Base-by-base conservation (phyloP, 1,284 basidiomycete species). In the Gymnopus androsaceus region DNA sequence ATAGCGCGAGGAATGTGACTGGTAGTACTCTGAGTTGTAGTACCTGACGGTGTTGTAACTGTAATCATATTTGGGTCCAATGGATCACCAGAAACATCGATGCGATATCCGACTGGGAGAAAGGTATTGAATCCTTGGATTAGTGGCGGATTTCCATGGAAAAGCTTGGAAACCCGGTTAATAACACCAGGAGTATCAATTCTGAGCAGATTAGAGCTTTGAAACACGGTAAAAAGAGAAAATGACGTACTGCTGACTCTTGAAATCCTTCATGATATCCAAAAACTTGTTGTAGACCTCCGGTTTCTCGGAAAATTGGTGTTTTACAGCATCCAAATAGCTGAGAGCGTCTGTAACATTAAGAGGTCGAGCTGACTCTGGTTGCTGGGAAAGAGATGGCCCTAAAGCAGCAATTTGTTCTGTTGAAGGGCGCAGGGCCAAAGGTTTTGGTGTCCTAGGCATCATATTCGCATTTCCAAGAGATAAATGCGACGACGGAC, bases 101-200 rank as follows among this genome's bases (percentile, higher is more conserved):
- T 98, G 61, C 94, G 90, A 75, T 99, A 99, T 33, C 96, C 96
- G 21, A 92, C 85, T 0, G 97, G 97, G 2, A 99, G 84, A 75
- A 99, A 99, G 3, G 96, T 98, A 77, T 99, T 99, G 84, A 99
- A 99, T 31, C 97, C 97, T 73, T 97, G 92, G 55, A 99, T 98
- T 65, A 99, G 90, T 59, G 82, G 74, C 1, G 92, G 94, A 73
- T 98, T 94, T 12, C 95, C 95, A 64, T 93, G 87, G 74, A 99
- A 99, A 42, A 99, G 87, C 62, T 84, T 87, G 2, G 95, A 98
- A 52, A 99, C 96, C 56, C 97, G 91, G 66, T 95, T 88, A 69
- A 99, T 99, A 66, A 99, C 97, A 58, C 95, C 96, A 1, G 96
- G 97, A 0, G 97, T 99, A 77, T 99, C 96, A 72, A 99, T 98